These are phyloP conservation scores for Inga oerstediana DNA, from an alignment of 306 rosid species.

Conservation along the genomic window DNA sequence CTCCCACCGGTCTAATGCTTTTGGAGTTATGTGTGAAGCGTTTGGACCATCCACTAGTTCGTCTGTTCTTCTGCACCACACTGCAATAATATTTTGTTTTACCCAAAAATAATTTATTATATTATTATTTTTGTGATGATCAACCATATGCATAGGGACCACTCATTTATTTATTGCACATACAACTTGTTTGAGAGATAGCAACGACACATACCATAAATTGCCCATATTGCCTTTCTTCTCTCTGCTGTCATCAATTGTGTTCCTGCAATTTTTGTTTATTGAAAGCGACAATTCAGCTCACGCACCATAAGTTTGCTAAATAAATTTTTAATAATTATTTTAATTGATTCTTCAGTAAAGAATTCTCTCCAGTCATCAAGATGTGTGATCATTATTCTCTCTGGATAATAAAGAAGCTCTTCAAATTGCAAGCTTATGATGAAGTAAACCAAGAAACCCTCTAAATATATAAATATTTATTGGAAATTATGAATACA, in stretches of 20 bases:
- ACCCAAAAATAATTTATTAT: not conserved
- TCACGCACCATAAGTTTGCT: not conserved
- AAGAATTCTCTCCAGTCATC: not conserved
- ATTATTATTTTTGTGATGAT: not conserved
- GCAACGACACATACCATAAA: slow-evolving; percentile 63
- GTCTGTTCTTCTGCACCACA: slow-evolving; percentile 98
- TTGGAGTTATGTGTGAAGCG: slow-evolving; percentile 92
- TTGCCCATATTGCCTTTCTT: slow-evolving; percentile 91
- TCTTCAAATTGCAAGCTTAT: not conserved
- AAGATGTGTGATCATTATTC: not conserved
- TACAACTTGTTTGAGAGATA: not conserved
- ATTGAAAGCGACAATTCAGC: not conserved
- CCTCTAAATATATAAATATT: not conserved
- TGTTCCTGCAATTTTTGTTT: slow-evolving; percentile 65
- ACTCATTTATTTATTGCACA: not conserved
- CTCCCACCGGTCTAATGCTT: slow-evolving; percentile 95
- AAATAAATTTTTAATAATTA: not conserved
- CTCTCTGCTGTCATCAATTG: slow-evolving; percentile 89
- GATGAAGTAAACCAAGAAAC: not conserved
- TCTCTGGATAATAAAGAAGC: not conserved
- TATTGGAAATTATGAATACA: not conserved
- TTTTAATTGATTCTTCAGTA: not conserved
- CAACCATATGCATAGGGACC: slow-evolving; percentile 12
- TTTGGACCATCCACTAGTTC: slow-evolving; percentile 97
- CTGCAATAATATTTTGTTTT: slow-evolving; percentile 38